Evolutionary conservation across 2,329 filamentous ascomycete species (phyloP), one percentile per base, ranked within the genome.

Genomic region (Aureobasidium sp.): DNA sequence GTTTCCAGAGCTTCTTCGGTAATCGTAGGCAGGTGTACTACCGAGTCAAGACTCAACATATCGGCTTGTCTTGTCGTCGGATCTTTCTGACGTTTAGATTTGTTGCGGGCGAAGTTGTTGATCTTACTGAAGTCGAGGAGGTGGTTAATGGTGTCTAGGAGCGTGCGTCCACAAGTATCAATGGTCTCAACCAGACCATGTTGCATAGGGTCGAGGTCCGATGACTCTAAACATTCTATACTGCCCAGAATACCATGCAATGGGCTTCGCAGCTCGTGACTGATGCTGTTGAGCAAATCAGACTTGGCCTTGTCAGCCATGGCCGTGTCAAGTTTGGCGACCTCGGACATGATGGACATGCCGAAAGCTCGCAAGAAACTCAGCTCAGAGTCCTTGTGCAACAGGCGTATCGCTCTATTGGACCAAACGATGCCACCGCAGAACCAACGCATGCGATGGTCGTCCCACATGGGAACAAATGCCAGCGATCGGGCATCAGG

Each of bases 1-100:
- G 82, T 81, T 62, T 84, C 81, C 5, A 82, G 76, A 0, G 82
- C 81, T 65, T 83, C 81, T 68, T 83, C 82, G 0, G 79, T 76
- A 12, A 82, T 66, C 2, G 77, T 70, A 17, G 77, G 75, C 0
- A 82, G 68, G 62, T 81, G 76, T 0, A 78, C 65, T 22, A 71
- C 65, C 2, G 64, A 44, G 22, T 71, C 67, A 6, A 67, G 49
- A 34, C 65, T 62, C 63, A 69, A 66, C 37, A 69, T 62, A 17
- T 63, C 59, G 51, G 8, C 49, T 22, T 34, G 45, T 55, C 48
- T 67, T 57, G 5, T 48, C 48, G 37, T 22, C 65, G 64, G 12
- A 17, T 57, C n/a, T 3, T 57, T 44, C 22, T 67, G 44, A 1
- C 29, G 61, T 34, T 41, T 49, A 0, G 47, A 36, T 20, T 55